Evolutionary conservation across 2,329 filamentous ascomycete genomes (phyloP).

Genomic region (Penicillium rolfsii): DNA sequence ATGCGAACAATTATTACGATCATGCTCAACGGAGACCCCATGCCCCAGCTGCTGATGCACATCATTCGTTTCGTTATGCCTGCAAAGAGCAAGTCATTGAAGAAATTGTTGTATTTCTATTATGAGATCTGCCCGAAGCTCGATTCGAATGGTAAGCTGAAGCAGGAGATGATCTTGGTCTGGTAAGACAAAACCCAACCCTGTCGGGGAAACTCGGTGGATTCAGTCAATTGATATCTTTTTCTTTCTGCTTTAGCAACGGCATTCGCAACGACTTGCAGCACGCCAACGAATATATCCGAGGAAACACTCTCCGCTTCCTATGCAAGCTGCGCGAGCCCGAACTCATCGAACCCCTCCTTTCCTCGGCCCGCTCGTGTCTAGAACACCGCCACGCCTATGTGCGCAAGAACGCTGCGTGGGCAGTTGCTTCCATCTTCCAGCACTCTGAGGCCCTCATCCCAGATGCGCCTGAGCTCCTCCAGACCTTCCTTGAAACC

Average conservation of each 20-base stretch:
- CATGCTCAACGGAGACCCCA: slow-evolving; percentile 97
- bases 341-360: slow-evolving; percentile 92
- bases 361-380: slow-evolving; percentile 88
- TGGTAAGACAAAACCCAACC: slow-evolving; percentile 64
- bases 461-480: slow-evolving; percentile 90
- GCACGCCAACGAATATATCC: slow-evolving; percentile 96
- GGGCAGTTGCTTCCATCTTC: slow-evolving; percentile 89
- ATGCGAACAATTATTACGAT: slow-evolving; percentile 96
- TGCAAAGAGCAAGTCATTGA: slow-evolving; percentile 91
- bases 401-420: slow-evolving; percentile 97
- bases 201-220: not conserved
- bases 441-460: slow-evolving; percentile 89
- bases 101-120: slow-evolving; percentile 99
- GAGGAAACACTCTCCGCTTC: slow-evolving; percentile 97
- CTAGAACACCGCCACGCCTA: slow-evolving; percentile 96
- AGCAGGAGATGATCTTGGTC: slow-evolving; percentile 99
- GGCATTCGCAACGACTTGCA: slow-evolving; percentile 97
- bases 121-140: slow-evolving; percentile 98
- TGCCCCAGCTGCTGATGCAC: slow-evolving; percentile 96
- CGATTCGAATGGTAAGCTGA: slow-evolving; percentile 88
- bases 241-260: slow-evolving; percentile 64
- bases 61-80: slow-evolving; percentile 99
- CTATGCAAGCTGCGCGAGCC: slow-evolving; percentile 94
- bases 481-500: slow-evolving; percentile 83
- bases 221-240: slow-evolving; percentile 21